A percentile compares a stretch with the other conserved stretches of the same genome.
These are phyloP conservation scores for Cercospora sp. DNA, from an alignment of 2,329 filamentous ascomycete species.

Conservation along the genomic window DNA sequence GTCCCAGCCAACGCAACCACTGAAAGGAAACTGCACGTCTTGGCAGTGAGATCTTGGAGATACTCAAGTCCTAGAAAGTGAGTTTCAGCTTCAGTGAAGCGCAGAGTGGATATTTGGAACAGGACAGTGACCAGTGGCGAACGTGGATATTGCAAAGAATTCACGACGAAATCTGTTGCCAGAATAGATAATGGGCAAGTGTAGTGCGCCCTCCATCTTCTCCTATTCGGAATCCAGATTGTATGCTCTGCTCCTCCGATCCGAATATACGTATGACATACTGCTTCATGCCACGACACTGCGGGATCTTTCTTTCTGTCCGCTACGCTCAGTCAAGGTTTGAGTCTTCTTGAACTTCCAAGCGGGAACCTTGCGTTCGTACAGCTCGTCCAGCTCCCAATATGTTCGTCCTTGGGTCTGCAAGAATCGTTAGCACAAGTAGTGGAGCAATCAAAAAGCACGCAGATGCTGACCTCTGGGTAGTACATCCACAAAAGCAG, in stretches of 20 bases:
- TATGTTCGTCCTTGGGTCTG: conserved; percentile 24
- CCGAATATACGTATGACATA: background rate
- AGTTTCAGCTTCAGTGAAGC: too few relatives aligned
- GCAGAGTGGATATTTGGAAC: too few relatives aligned
- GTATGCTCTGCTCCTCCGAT: background rate
- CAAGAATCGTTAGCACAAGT: background rate
- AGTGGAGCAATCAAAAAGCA: background rate
- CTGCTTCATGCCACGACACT: background rate
- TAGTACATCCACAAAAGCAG: conserved; percentile 23
- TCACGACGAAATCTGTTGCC: too few relatives aligned
- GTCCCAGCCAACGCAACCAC: too few relatives aligned
- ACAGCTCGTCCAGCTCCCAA: conserved; percentile 28
- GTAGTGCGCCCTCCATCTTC: background rate
- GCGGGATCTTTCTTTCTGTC: background rate
- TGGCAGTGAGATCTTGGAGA: too few relatives aligned
- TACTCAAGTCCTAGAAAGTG: too few relatives aligned
- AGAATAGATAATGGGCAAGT: background rate
- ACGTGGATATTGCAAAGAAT: too few relatives aligned
- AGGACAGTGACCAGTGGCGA: too few relatives aligned
- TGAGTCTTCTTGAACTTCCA: conserved; percentile 25
- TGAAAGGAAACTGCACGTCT: too few relatives aligned
- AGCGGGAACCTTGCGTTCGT: conserved; percentile 25
- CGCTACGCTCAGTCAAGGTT: conserved; percentile 3
- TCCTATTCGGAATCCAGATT: background rate
- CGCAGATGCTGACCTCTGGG: conserved; percentile 16